Base-by-base conservation (phyloP, 345 rosid species). In the Punica granatum region DNA sequence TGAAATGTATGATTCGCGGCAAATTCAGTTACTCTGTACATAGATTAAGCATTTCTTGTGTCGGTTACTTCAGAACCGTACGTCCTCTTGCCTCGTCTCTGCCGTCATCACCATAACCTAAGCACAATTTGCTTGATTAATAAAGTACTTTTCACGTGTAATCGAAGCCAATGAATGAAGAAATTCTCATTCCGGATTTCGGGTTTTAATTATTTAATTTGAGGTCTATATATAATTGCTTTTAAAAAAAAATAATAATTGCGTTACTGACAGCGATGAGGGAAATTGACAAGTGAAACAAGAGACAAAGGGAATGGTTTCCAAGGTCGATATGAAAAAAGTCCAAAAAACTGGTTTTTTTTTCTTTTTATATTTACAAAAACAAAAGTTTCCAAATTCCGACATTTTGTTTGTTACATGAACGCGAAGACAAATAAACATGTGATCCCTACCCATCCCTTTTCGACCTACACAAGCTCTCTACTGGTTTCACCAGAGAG, bases 251-350 rank as follows among this genome's bases (percentile, higher is more conserved):
- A n/a, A n/a, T n/a, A n/a, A 15, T 18, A 46, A 19, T 2, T 46
- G 53, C 53, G 18, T 11, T 9, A 23, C 31, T 53, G 31, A 53
- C 15, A 23, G 31, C 31, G 18, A 6, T n/a, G 23, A 10, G 30
- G 59, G 59, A 10, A 53, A 53, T 1, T 10, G 59, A 53, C 59
- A 53, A 23, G 59, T 25, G 59, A 53, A 25, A 25, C 30, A 23
- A 23, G 31, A 7, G 59, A 53, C 59, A 53, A 25, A 53, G 59
- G 21, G 59, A 53, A 53, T 53, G 59, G 59, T 53, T 53, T 53
- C 59, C 59, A 8, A 53, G 10, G 59, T 51, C 9, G 58, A 51
- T 25, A 51, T 13, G 19, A 1, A 37, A 1, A 9, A 53, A 49
- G 54, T 49, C 54, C 25, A 8, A 53, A 53, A 10, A 2, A 2